A percentile compares a stretch with the other conserved stretches of the same genome.
phyloP scores from a whole-genome alignment of 2,329 filamentous ascomycete genomes.

The Blastomyces percursus region DNA sequence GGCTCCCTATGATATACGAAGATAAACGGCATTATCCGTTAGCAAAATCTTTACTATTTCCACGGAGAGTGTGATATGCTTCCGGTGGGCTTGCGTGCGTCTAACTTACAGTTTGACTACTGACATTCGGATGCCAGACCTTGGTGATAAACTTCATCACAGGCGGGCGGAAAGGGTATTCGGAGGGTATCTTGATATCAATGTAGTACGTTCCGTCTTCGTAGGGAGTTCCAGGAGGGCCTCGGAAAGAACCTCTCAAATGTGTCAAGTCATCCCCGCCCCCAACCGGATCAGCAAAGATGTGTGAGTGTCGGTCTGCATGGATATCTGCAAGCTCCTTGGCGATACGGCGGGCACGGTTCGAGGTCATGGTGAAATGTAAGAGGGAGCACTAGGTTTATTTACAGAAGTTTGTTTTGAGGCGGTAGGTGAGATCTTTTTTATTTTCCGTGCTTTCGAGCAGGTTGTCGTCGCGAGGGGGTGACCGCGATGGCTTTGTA shows the following conservation, averaged over 20 bases:
- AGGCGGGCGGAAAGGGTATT: conserved; percentile 90
- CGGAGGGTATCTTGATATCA: conserved; percentile 75
- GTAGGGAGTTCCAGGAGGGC: conserved; percentile 87
- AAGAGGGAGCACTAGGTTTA: background rate
- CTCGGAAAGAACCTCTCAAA: conserved; percentile 70
- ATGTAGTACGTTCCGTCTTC: conserved; percentile 72
- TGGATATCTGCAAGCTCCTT: conserved; percentile 42
- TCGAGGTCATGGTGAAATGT: conserved; percentile 40
- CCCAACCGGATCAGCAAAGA: conserved; percentile 54
- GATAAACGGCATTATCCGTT: background rate
- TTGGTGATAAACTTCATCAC: conserved; percentile 84
- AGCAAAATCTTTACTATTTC: background rate
- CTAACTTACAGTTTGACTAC: conserved; percentile 69
- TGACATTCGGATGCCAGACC: conserved; percentile 96
- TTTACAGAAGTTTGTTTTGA: background rate
- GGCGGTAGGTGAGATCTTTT: background rate
- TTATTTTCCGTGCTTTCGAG: background rate
- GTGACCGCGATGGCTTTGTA: background rate
- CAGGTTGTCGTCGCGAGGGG: background rate
- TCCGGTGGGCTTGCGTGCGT: too few species aligned
- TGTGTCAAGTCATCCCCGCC: conserved; percentile 63
- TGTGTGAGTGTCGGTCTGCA: conserved; percentile 62
- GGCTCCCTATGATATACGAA: conserved; percentile 53
- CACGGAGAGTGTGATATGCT: background rate
- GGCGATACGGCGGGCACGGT: conserved; percentile 45